These are phyloP conservation scores for Lepiota subincarnata DNA, from an alignment of 768 basidiomycete species.

Conservation along the genomic window DNA sequence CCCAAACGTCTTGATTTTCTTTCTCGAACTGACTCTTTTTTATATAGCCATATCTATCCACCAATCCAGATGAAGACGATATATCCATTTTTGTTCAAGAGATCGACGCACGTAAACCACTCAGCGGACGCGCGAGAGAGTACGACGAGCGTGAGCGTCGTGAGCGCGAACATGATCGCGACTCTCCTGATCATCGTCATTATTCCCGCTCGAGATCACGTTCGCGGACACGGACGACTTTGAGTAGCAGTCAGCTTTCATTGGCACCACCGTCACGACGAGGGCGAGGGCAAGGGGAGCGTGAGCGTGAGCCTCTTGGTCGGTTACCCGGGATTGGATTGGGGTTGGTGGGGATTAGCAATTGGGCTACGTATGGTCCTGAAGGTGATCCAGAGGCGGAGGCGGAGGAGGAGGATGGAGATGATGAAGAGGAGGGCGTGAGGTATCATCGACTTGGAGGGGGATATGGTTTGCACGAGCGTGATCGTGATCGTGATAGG, in stretches of 20 bases:
- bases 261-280: not conserved
- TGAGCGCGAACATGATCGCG: too few relatives aligned
- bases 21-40: not conserved
- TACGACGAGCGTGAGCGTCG: not conserved
- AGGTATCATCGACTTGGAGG: not conserved
- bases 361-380: constrained; percentile 1
- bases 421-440: not conserved
- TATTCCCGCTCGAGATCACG: not conserved
- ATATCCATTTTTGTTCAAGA: constrained; percentile 76
- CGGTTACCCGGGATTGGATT: constrained; percentile 2
- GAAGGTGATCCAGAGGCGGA: too few relatives aligned
- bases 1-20: too few relatives aligned
- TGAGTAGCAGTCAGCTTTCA: too few relatives aligned
- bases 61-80: constrained; percentile 67
- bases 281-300: too few relatives aligned
- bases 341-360: constrained; percentile 4
- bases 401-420: not conserved
- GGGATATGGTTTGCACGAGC: too few relatives aligned
- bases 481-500: too few relatives aligned
- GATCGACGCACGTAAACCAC: constrained; percentile 66
- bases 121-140: constrained; percentile 35
- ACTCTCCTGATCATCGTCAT: too few relatives aligned
- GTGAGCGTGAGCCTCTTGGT: not conserved
- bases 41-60: constrained; percentile 11
- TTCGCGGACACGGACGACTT: not conserved